phyloP scores from a whole-genome alignment of 1,284 basidiomycete genomes.

The Mycocalia duriaeana region DNA sequence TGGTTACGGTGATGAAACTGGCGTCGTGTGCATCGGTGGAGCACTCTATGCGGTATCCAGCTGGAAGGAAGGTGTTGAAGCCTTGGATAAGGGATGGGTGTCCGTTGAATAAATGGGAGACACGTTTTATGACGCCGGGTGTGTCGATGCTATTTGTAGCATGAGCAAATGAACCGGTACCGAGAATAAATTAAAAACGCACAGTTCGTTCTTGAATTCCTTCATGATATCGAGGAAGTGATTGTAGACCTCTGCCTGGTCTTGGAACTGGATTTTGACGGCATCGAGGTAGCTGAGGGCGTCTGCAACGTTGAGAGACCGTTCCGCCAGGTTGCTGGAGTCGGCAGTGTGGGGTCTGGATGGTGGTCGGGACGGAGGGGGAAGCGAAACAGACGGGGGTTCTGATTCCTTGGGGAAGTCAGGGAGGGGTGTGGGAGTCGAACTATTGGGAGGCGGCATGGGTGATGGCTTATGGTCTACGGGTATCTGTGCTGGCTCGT shows the following conservation, averaged over 20 bases:
- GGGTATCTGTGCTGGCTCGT: conserved; percentile 1
- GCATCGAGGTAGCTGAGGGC: conserved; percentile 93
- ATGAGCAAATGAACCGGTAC: conserved; percentile 4
- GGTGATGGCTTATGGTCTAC: too few relatives aligned
- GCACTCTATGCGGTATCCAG: conserved; percentile 90
- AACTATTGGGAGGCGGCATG: too few relatives aligned
- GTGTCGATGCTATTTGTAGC: conserved; percentile 81
- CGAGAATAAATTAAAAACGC: conserved; percentile 24
- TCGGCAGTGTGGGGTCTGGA: too few relatives aligned
- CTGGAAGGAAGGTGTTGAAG: conserved; percentile 96
- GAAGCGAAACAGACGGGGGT: background rate
- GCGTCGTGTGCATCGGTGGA: conserved; percentile 42
- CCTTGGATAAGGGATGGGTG: conserved; percentile 92
- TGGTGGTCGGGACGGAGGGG: too few relatives aligned
- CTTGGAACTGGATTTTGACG: conserved; percentile 85
- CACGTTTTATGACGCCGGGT: conserved; percentile 92
- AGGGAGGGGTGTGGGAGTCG: too few relatives aligned
- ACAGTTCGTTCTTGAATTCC: conserved; percentile 92
- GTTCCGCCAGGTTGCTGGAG: conserved; percentile 21
- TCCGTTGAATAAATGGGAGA: conserved; percentile 88
- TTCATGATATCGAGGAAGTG: conserved; percentile 98
- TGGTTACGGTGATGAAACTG: conserved; percentile 64
- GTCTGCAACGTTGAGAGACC: conserved; percentile 77
- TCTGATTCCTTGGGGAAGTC: too few relatives aligned
- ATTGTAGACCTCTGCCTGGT: conserved; percentile 91